A percentile compares a stretch with the other conserved stretches of the same genome.
phyloP scores from a whole-genome alignment of 805 yeast species.

The Myxozyma melibiosi region DNA sequence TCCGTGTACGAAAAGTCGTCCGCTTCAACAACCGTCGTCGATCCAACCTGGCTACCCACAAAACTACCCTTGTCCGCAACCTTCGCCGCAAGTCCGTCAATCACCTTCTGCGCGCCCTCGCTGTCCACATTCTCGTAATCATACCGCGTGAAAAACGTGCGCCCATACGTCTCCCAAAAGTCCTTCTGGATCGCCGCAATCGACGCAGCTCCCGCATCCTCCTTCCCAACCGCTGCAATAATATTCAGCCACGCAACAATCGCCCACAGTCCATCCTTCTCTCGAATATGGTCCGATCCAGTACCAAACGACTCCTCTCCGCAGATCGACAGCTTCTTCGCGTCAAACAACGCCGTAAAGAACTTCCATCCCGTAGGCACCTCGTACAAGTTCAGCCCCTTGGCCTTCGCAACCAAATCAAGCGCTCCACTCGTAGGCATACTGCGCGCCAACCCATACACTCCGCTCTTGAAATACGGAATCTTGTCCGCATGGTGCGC shows the following conservation, averaged over 20 bases:
- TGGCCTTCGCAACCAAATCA: slow-evolving; percentile 81
- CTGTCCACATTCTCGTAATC: slow-evolving; percentile 83
- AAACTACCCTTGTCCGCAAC: slow-evolving; percentile 47
- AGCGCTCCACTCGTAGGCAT: slow-evolving; percentile 97
- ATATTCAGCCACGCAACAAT: slow-evolving; percentile 96
- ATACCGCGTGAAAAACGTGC: slow-evolving; percentile 95
- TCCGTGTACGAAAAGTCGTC: slow-evolving; percentile 93
- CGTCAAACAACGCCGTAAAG: slow-evolving; percentile 93
- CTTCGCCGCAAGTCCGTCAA: slow-evolving; percentile 52
- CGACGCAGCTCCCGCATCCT: slow-evolving; percentile 63
- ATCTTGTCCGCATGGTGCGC: slow-evolving; percentile 82
- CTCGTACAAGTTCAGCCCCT: slow-evolving; percentile 78
- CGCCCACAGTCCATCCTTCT: slow-evolving; percentile 98
- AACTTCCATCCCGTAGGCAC: slow-evolving; percentile 99
- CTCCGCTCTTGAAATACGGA: slow-evolving; percentile 90
- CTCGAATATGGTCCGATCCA: slow-evolving; percentile 96
- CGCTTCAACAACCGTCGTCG: slow-evolving; percentile 65
- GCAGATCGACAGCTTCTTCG: slow-evolving; percentile 89
- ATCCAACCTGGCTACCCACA: slow-evolving; percentile 57
- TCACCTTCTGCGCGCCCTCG: slow-evolving; percentile 72
- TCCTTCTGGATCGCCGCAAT: slow-evolving; percentile 77
- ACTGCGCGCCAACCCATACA: slow-evolving; percentile 90
- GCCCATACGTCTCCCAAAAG: slow-evolving; percentile 91
- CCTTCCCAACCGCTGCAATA: slow-evolving; percentile 73
- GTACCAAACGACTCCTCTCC: slow-evolving; percentile 99